Conservation (phyloP, 371 early-diverging fungal species). For the Circinella minor region DNA sequence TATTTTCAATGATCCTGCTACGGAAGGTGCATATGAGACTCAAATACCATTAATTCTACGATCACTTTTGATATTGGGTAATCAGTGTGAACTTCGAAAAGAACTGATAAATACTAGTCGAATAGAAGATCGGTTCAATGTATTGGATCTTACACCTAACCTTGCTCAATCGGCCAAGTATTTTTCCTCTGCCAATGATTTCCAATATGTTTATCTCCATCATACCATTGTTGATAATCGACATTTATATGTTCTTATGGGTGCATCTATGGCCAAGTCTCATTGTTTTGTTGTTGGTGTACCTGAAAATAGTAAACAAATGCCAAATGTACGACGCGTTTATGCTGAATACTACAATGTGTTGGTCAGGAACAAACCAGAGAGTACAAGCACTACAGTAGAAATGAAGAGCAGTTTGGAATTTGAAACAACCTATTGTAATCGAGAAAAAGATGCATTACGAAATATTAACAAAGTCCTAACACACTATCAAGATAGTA, state of each 20-base stretch:
- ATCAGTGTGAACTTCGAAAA: constrained; percentile 51
- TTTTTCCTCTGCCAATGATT: constrained; percentile 42
- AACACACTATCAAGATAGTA: constrained; percentile 60
- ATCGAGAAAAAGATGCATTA: constrained; percentile 63
- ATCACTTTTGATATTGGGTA: constrained; percentile 79
- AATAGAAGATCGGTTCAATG: constrained; percentile 46
- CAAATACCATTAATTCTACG: constrained; percentile 80
- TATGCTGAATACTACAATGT: constrained; percentile 35
- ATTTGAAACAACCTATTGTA: constrained; percentile 49
- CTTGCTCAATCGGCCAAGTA: constrained; percentile 39
- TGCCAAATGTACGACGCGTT: constrained; percentile 72
- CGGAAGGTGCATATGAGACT: constrained; percentile 94
- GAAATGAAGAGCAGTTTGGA: constrained; percentile 54
- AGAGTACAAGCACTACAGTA: constrained; percentile 45
- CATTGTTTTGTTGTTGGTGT: constrained; percentile 78
- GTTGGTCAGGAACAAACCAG: constrained; percentile 20
- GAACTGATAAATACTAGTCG: constrained; percentile 36
- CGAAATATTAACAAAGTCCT: constrained; percentile 54
- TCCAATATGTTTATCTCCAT: constrained; percentile 72
- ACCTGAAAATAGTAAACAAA: constrained; percentile 60
- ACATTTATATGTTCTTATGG: constrained; percentile 76
- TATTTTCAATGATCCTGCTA: constrained; percentile 86
- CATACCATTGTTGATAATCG: constrained; percentile 73
- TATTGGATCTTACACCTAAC: constrained; percentile 59
- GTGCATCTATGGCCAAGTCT: constrained; percentile 57